A percentile compares a stretch with the other conserved stretches of the same genome.
These are phyloP conservation scores for Elongisporangium senticosum DNA, from an alignment of 352 stramenopile species.

Conservation along the genomic window DNA sequence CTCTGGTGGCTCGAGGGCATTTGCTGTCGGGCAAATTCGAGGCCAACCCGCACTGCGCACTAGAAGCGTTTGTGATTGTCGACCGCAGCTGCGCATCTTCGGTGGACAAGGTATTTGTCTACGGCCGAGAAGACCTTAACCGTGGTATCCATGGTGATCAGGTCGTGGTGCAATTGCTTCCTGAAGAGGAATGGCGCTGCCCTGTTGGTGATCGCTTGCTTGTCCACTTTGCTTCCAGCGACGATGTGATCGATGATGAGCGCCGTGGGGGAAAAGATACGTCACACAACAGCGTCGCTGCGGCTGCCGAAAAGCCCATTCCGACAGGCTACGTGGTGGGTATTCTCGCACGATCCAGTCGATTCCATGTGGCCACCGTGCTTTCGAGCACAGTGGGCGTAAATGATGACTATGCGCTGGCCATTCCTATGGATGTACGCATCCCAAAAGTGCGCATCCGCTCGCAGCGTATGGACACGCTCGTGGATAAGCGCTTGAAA, in stretches of 20 bases:
- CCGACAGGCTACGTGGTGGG: conserved; percentile 83
- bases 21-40: conserved; percentile 52
- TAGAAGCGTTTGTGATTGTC: conserved; percentile 69
- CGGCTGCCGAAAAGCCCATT: conserved; percentile 16
- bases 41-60: conserved; percentile 65
- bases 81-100: conserved; percentile 20
- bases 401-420: conserved; percentile 65
- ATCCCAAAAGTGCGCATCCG: conserved; percentile 77
- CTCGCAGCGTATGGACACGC: conserved; percentile 64
- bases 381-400: conserved; percentile 50
- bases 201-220: conserved; percentile 60
- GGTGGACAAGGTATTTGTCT: conserved; percentile 64
- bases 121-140: conserved; percentile 89
- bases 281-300: conserved; percentile 10
- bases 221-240: conserved; percentile 64
- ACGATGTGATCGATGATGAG: conserved; percentile 17
- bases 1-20: conserved; percentile 21
- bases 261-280: conserved; percentile 16
- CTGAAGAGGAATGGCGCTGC: conserved; percentile 66
- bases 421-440: conserved; percentile 78
- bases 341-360: conserved; percentile 67
- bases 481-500: conserved; percentile 79
- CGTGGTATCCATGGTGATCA: conserved; percentile 96
- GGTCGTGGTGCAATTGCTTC: conserved; percentile 92
- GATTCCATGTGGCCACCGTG: conserved; percentile 69